Base-by-base conservation (phyloP, 345 rosid species). In the Euphorbia peplus region DNA sequence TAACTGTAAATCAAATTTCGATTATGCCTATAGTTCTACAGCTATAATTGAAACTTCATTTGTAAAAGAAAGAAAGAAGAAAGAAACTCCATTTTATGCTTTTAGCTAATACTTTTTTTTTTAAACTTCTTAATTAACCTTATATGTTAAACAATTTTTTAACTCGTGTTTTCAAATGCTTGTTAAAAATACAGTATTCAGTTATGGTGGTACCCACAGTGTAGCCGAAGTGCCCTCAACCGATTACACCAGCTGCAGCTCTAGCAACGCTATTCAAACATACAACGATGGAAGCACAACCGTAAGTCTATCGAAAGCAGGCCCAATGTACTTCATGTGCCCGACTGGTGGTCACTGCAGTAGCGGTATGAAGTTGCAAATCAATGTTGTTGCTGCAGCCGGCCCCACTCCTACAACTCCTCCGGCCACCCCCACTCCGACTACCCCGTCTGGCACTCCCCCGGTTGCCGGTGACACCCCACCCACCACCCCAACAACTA, bases 281-380 rank as follows among this genome's bases (percentile, higher is more conserved):
- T 56, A 75, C 58, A 35, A 0, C 5, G 79, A 44, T 11, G 89
- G 92, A 52, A 72, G 56, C 79, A 75, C 78, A 2, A 71, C 50
- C 5, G 18, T 78, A 21, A 9, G 63, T 21, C 69, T 87, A 2
- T 29, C 60, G 11, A 37, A 8, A 2, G 0, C 83, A 1, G 92
- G 92, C 24, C 0, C 73, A 0, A 63, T n/a, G 73, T 79, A 83
- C 60, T 87, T 87, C 80, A 69, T 82, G 21, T 87, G 92, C 61
- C 83, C 92, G n/a, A 70, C 81, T 0, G 0, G 0, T 0, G 86
- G 87, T 29, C 89, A 87, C 29, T 87, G 87, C 37, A 3, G 50
- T 13, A 12, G 57, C 0, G 92, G 89, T 66, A 87, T 87, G 92
- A 87, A 83, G 77, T 70, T 87, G 0, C 52, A 78, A 0, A 16